phyloP scores from a whole-genome alignment of 2,329 filamentous ascomycete genomes.

The Camillea tinctor region DNA sequence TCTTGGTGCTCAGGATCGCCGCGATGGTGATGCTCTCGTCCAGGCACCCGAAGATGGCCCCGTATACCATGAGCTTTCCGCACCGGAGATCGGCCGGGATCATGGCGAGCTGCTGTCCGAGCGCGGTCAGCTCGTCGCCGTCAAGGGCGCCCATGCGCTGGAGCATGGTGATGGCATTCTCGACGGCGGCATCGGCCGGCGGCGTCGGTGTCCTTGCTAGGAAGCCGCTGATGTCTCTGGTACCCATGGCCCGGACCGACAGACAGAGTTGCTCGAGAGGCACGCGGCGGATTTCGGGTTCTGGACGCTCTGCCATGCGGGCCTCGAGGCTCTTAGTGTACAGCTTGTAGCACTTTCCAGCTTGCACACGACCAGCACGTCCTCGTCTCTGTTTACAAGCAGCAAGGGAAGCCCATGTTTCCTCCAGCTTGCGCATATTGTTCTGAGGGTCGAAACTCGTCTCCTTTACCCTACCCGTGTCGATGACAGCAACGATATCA shows the following conservation, averaged over 20 bases:
- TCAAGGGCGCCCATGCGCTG: constrained; percentile 86
- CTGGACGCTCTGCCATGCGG: constrained; percentile 83
- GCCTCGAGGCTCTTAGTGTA: constrained; percentile 84
- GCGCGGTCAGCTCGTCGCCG: constrained; percentile 80
- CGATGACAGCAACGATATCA: constrained; percentile 93
- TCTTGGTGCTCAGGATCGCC: constrained; percentile 84
- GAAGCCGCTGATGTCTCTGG: constrained; percentile 77
- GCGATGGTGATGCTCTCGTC: constrained; percentile 87
- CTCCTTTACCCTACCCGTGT: constrained; percentile 93
- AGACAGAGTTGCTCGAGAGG: constrained; percentile 92
- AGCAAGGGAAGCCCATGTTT: constrained; percentile 91
- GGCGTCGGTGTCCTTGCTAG: constrained; percentile 85
- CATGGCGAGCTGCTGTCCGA: constrained; percentile 92
- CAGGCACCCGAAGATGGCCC: constrained; percentile 88
- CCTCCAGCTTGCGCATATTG: constrained; percentile 91
- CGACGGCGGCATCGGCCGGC: constrained; percentile 79
- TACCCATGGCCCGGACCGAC: constrained; percentile 92
- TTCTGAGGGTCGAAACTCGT: constrained; percentile 89
- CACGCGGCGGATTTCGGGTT: constrained; percentile 90
- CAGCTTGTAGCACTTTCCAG: constrained; percentile 91
- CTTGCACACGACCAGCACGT: constrained; percentile 87
- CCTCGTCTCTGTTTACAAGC: constrained; percentile 93
- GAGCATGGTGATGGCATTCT: constrained; percentile 77
- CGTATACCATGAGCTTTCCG: constrained; percentile 93
- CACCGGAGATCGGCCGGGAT: constrained; percentile 91